Evolutionary conservation across 2,329 filamentous ascomycete species (phyloP), one percentile per base, ranked within the genome.

Genomic region (Trichoderma sp.): DNA sequence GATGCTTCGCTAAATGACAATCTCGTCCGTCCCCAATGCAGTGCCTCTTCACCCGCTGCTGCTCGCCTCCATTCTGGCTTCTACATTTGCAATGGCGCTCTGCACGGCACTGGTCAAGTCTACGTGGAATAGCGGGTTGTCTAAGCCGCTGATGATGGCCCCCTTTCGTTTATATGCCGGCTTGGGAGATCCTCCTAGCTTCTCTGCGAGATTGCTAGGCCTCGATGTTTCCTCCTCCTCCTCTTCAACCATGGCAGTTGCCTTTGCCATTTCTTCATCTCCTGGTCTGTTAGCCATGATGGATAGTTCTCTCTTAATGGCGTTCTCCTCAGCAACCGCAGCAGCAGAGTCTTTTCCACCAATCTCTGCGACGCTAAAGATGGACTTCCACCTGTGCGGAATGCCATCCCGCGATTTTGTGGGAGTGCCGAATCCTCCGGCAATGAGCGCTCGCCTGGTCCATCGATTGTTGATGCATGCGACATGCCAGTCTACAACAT

Each of bases 401-500:
- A 85, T 81, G 1, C 83, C 86, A 21, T 78, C 76, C 6, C 73
- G 72, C 7, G 80, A 80, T 15, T 84, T 85, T 1, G 90, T 89
- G 3, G 94, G 94, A 79, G 92, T 94, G 2, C 95, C 95, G 78
- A 98, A 98, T 14, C 95, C 95, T 28, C 92, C 95, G 2, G 93
- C 90, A 4, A 91, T 92, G 57, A 98, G 90, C 5, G 93, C 95
- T 36, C 94, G 92, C 84, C 97, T 97, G 28, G 94, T 95, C 95
- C 95, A 98, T 62, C 78, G 75, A 84, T 96, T 98, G 83, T 91
- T 94, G 83, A 98, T 92, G 82, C 91, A 92, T n/a, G 95, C 93
- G 74, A 98, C 91, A 82, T 98, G 96, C 95, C 95, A 98, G 80
- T 98, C 94, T 5, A 98, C 95, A 3, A 87, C 86, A 24, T 94